Evolutionary conservation across 2,329 filamentous ascomycete species (phyloP).

Genomic region (Fusarium marasasianum): DNA sequence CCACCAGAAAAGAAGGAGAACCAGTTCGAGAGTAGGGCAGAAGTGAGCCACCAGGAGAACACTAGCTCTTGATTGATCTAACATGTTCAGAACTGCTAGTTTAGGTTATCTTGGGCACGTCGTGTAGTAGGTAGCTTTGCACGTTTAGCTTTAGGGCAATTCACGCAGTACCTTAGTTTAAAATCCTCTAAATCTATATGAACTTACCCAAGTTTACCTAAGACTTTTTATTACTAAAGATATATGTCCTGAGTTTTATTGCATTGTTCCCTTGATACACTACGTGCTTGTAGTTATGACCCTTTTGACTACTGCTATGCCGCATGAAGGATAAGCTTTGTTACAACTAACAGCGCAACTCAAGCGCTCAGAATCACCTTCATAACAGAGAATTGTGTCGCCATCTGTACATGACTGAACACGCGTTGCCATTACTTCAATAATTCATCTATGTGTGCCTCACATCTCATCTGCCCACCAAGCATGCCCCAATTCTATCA

Average conservation of each 20-base stretch:
- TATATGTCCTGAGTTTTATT: too few relatives aligned
- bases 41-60: not conserved
- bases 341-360: fast-evolving
- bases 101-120: too few relatives aligned
- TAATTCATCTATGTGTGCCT: too few relatives aligned
- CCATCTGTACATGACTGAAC: fast-evolving
- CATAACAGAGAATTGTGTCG: too few relatives aligned
- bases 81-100: not conserved
- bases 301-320: fast-evolving
- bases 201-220: too few relatives aligned
- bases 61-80: not conserved
- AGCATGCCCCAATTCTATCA: not conserved
- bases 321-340: not conserved
- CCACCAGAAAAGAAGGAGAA: not conserved
- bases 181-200: too few relatives aligned
- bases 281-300: not conserved
- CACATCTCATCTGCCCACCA: not conserved
- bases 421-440: not conserved
- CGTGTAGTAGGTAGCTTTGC: too few relatives aligned
- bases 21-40: not conserved
- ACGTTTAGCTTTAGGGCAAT: too few relatives aligned
- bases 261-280: too few relatives aligned
- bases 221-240: too few relatives aligned
- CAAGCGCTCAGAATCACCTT: too few relatives aligned
- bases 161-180: too few relatives aligned